These are phyloP conservation scores for Dendrobium catenatum DNA, from an alignment of 106 monocot species.

Conservation along the genomic window DNA sequence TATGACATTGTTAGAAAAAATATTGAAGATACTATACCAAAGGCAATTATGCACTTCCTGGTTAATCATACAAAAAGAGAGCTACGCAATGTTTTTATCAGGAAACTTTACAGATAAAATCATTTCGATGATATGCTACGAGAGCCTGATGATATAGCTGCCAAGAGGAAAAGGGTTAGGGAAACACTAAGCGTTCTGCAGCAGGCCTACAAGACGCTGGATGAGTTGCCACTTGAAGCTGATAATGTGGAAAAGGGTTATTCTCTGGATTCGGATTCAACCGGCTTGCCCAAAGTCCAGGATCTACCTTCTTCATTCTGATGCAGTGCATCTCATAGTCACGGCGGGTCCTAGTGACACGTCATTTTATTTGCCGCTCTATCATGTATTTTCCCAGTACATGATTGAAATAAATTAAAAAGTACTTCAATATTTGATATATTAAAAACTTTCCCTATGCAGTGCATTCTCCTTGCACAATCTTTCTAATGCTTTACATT, in stretches of 20 bases:
- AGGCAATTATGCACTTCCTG: slow-evolving; percentile 99
- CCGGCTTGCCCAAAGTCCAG: slow-evolving; percentile 62
- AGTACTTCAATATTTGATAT: too few species aligned
- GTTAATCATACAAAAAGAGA: slow-evolving; percentile 93
- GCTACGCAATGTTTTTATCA: slow-evolving; percentile 85
- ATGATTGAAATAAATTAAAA: too few species aligned
- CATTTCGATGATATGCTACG: slow-evolving; percentile 67
- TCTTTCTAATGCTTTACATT: too few species aligned
- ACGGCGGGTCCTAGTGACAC: too few species aligned
- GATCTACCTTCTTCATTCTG: slow-evolving; percentile 58
- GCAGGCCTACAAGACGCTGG: slow-evolving; percentile 78
- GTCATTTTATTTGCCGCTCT: too few species aligned
- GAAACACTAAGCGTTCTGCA: slow-evolving; percentile 58
- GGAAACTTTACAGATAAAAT: slow-evolving; percentile 80
- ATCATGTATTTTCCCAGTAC: too few species aligned
- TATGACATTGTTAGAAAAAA: too few species aligned
- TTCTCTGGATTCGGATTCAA: slow-evolving; percentile 20
- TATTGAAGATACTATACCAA: slow-evolving; percentile 41
- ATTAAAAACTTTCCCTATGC: too few species aligned
- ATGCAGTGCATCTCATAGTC: too few species aligned
- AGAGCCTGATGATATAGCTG: slow-evolving; percentile 58
- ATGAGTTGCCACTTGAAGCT: slow-evolving; percentile 83
- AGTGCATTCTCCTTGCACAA: too few species aligned
- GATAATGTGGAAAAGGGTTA: slow-evolving; percentile 50
- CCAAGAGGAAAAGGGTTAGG: slow-evolving; percentile 47